Conservation (phyloP, 2,329 filamentous ascomycete species). For the Trematosphaeria pertusa region DNA sequence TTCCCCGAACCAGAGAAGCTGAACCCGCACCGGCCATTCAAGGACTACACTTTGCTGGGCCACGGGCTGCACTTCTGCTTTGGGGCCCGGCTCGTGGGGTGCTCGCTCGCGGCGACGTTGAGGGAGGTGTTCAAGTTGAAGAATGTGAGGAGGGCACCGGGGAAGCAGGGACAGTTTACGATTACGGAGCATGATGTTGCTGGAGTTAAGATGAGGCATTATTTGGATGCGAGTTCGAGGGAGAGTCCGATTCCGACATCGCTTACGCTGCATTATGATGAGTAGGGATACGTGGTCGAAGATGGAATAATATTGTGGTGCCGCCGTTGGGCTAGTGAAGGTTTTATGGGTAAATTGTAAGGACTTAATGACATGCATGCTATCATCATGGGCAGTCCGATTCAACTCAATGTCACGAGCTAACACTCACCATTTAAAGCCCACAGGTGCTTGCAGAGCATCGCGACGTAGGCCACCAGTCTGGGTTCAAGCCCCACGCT, state of each 20-base stretch:
- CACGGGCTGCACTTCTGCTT: conserved; percentile 45
- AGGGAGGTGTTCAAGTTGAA: conserved; percentile 43
- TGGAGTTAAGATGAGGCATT: conserved; percentile 57
- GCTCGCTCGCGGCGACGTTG: conserved; percentile 37
- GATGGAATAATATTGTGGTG: too few species aligned
- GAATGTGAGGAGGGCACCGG: conserved; percentile 40
- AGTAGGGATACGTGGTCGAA: too few species aligned
- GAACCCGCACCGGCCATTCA: conserved; percentile 47
- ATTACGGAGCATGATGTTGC: conserved; percentile 55
- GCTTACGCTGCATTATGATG: conserved; percentile 34
- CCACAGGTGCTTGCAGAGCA: too few species aligned
- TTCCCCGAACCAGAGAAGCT: conserved; percentile 43
- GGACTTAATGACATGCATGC: too few species aligned
- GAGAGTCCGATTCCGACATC: conserved; percentile 51
- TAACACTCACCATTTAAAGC: too few species aligned
- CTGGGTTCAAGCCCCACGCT: too few species aligned
- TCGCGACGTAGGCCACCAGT: too few species aligned
- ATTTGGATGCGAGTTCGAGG: conserved; percentile 57
- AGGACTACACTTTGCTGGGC: conserved; percentile 41
- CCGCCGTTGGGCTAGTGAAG: too few species aligned
- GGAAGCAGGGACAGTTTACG: conserved; percentile 47
- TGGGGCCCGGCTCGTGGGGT: conserved; percentile 37
- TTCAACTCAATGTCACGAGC: too few species aligned
- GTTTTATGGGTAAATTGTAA: too few species aligned
- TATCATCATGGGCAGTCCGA: too few species aligned